Base-by-base conservation (phyloP, 495 filamentous ascomycete genomes). In the Penicillium egyptiacum region DNA sequence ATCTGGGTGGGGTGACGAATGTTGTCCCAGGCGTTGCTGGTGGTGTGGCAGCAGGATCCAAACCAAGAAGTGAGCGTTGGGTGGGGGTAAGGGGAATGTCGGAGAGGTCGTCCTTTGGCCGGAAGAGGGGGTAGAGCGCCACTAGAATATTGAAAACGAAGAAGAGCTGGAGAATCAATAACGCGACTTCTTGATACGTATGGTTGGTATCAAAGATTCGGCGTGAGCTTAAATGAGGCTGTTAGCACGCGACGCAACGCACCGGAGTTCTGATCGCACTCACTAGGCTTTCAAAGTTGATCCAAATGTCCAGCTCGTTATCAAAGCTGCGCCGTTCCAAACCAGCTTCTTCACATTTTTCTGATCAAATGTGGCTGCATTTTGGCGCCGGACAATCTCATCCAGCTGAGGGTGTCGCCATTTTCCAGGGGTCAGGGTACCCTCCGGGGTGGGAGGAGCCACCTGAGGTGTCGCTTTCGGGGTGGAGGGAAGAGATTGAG, bases 61-160 rank as follows among this genome's bases (percentile, higher is more conserved):
- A 84, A 11, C 92, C 92, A 19, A 98, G 81, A 17, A 96, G 83
- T 50, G 83, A 79, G 40, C 94, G 88, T 71, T 98, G 94, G 12
- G 86, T 86, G 22, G 94, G 91, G 5, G 92, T 97, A 50, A 98
- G 81, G 58, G 94, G 85, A 47, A 98, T 95, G 69, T 98, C 93
- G 61, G 85, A 77, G 56, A 96, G 80, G 58, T 93, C 83, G 70
- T 96, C 92, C 54, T 79, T 81, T 7, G 74, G 72, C 48, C 84
- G 81, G 65, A 90, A 69, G 20, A 96, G 80, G 12, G 91, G 94
- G 22, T 81, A 77, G 35, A 87, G 62, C 16, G 89, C 85, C 14
- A 82, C 57, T 57, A 77, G 55, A 54, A 93, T 84, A 70, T 92
- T 94, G 70, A 77, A 71, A 40, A 85, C 23, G 31, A 89, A 80